phyloP scores from a whole-genome alignment of 768 basidiomycete species.

The Mycena albidolilacea region DNA sequence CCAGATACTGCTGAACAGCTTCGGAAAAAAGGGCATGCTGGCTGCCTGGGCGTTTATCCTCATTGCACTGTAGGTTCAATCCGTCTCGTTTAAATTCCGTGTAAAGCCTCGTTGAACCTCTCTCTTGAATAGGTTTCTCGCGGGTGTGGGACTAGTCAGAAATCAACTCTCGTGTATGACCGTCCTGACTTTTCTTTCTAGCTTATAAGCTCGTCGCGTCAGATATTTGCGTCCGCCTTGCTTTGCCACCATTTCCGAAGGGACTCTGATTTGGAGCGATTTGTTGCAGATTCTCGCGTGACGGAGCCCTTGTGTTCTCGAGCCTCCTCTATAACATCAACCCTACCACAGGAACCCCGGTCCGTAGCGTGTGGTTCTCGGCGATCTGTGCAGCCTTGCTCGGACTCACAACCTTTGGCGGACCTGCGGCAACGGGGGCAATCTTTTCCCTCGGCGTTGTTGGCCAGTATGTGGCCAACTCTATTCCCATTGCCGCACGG shows the following conservation, averaged over 20 bases:
- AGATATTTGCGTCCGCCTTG: constrained; percentile 27
- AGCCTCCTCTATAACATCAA: constrained; percentile 14
- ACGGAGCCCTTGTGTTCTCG: constrained; percentile 1
- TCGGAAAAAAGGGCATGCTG: constrained; percentile 64
- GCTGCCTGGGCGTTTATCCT: constrained; percentile 71
- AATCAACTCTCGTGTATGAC: not conserved
- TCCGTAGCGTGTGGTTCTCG: not conserved
- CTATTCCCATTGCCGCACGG: constrained; percentile 8
- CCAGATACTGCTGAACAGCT: constrained; percentile 61
- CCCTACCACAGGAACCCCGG: not conserved
- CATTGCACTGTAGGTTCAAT: constrained; percentile 57
- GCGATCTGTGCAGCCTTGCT: not conserved
- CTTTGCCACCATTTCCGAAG: not conserved
- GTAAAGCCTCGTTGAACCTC: not conserved
- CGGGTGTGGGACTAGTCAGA: constrained; percentile 2
- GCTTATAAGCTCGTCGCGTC: constrained; percentile 27
- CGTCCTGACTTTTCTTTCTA: not conserved
- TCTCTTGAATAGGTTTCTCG: not conserved
- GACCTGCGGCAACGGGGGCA: not conserved
- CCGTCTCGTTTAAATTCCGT: not conserved
- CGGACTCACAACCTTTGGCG: constrained; percentile 3
- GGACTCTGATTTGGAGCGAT: no score
- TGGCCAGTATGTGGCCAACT: not conserved
- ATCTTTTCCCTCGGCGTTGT: not conserved
- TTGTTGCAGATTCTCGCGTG: constrained; percentile 19